A percentile compares a stretch with the other conserved stretches of the same genome.
Evolutionary conservation across 768 basidiomycete species (phyloP).

Genomic region (Termitomyces sp.): DNA sequence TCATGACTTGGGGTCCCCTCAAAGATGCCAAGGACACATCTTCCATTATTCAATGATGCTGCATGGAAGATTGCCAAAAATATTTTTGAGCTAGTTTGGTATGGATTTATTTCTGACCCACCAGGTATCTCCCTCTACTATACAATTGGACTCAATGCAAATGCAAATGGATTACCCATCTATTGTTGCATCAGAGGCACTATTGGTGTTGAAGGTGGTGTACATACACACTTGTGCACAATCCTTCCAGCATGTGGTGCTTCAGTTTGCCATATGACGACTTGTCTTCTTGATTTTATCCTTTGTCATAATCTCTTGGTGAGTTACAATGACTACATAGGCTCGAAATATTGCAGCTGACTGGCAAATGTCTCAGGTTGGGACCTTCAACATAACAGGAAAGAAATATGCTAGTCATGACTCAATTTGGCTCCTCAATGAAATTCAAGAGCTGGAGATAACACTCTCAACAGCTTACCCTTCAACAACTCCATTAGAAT

Average conservation of each 20-base stretch:
- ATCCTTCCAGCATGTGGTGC: not conserved
- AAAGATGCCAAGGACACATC: slow-evolving; percentile 16
- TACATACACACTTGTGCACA: not conserved
- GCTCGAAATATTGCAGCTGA: too few species aligned
- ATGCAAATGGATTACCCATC: not conserved
- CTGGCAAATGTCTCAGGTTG: not conserved
- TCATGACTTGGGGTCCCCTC: slow-evolving; percentile 18
- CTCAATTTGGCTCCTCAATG: slow-evolving; percentile 19
- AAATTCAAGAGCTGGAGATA: slow-evolving; percentile 13
- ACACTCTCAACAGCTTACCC: not conserved
- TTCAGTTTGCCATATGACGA: not conserved
- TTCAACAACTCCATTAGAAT: not conserved
- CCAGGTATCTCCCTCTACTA: not conserved
- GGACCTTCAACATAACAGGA: too few species aligned
- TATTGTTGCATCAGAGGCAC: not conserved
- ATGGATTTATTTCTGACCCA: slow-evolving; percentile 1
- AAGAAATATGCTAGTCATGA: slow-evolving; percentile 10
- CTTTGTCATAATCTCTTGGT: not conserved
- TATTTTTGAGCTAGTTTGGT: slow-evolving; percentile 11
- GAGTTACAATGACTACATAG: too few species aligned
- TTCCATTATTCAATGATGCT: slow-evolving; percentile 10
- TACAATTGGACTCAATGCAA: too few species aligned
- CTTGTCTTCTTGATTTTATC: slow-evolving; percentile 1
- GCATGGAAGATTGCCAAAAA: slow-evolving; percentile 18
- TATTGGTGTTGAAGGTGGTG: not conserved